Evolutionary conservation across 108 stramenopile genomes (phyloP).

Genomic region (Hondaea fermentalgiana): DNA sequence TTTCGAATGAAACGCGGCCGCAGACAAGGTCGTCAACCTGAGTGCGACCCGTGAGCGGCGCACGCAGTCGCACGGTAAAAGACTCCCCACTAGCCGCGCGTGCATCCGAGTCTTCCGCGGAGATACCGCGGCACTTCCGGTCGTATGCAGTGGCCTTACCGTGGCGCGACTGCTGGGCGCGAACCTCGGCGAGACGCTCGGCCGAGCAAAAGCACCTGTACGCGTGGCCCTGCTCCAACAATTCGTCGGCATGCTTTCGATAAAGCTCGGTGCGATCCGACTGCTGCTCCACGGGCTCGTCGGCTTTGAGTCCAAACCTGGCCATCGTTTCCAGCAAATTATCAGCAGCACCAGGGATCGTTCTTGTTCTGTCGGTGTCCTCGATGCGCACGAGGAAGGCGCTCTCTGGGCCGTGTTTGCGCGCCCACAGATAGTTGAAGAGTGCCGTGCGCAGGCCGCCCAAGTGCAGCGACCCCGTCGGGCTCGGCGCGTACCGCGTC

Average conservation of each 20-base stretch:
- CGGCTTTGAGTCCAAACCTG: background rate
- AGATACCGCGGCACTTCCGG: background rate
- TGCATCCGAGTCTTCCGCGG: background rate
- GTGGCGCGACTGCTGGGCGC: background rate
- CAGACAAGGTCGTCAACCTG: background rate
- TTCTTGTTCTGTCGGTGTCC: conserved; percentile 16
- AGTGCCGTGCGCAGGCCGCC: conserved; percentile 28
- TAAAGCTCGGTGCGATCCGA: background rate
- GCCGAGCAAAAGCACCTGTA: conserved; percentile 27
- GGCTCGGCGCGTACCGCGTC: conserved; percentile 16
- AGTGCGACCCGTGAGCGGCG: background rate
- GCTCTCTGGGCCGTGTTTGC: background rate
- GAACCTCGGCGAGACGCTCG: conserved; percentile 2
- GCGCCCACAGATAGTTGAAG: conserved; percentile 16
- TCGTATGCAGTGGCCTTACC: conserved; percentile 2
- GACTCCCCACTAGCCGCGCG: background rate
- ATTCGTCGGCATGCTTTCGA: background rate
- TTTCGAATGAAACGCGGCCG: background rate
- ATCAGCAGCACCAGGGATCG: background rate
- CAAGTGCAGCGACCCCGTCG: conserved; percentile 16
- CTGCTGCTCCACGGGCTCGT: background rate
- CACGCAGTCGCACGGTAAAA: background rate
- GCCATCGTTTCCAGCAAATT: background rate
- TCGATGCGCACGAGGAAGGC: conserved; percentile 22
- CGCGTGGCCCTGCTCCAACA: background rate